Evolutionary conservation across 176 grass and related monocot species (phyloP).

Genomic region (Eleusine indica): DNA sequence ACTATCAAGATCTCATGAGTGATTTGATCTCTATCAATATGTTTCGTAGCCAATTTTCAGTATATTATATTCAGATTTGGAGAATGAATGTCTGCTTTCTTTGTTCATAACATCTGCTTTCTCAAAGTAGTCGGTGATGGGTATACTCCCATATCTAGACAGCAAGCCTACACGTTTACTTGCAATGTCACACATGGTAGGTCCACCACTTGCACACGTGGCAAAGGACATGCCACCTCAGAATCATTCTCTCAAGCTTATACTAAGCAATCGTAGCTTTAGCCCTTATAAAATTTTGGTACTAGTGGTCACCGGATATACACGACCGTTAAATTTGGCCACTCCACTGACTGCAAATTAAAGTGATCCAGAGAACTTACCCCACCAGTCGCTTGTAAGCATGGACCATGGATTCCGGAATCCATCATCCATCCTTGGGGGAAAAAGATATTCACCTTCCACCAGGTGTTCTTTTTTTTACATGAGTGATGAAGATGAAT

Average conservation of each 20-base stretch:
- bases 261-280: constrained; percentile 7
- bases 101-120: constrained; percentile 2
- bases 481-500: constrained; percentile 15
- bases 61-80: constrained; percentile 16
- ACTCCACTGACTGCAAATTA: constrained; percentile 28
- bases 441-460: constrained; percentile 43
- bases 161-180: background rate
- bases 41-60: background rate
- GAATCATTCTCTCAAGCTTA: background rate
- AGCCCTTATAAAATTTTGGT: background rate
- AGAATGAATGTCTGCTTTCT: background rate
- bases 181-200: background rate
- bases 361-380: constrained; percentile 32
- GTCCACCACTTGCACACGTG: constrained; percentile 21
- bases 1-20: background rate
- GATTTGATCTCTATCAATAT: background rate
- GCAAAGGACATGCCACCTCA: background rate
- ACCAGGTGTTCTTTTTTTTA: constrained; percentile 33
- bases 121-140: constrained; percentile 3
- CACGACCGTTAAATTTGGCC: constrained; percentile 44
- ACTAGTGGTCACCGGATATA: constrained; percentile 11
- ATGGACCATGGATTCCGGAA: constrained; percentile 27
- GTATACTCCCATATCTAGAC: background rate
- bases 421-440: constrained; percentile 6
- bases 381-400: constrained; percentile 15